Evolutionary conservation across 352 stramenopile genomes (phyloP).

Genomic region (Phytophthora chlamydospora): DNA sequence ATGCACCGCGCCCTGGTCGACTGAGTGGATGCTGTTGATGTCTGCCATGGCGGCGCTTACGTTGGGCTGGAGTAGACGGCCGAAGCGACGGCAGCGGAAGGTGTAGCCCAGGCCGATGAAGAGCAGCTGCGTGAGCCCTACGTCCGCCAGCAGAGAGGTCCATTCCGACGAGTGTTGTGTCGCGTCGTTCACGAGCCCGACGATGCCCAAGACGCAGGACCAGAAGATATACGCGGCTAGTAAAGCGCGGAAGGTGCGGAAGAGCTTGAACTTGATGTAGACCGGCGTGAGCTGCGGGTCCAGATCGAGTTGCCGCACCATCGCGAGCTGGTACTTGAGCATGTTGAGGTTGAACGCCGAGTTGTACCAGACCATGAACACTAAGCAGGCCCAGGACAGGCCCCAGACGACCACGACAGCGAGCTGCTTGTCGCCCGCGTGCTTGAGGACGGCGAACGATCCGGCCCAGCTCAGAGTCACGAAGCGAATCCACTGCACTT

Average conservation of each 20-base stretch:
- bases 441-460: constrained; percentile 48
- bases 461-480: constrained; percentile 59
- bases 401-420: constrained; percentile 61
- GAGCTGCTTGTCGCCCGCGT: constrained; percentile 48
- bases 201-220: constrained; percentile 50
- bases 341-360: constrained; percentile 75
- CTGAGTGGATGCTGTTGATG: constrained; percentile 1
- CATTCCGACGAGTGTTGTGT: constrained; percentile 43
- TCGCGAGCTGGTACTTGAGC: constrained; percentile 68
- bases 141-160: constrained; percentile 39
- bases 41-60: neutral
- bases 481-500: constrained; percentile 65
- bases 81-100: constrained; percentile 66
- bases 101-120: constrained; percentile 56
- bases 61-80: constrained; percentile 44
- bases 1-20: constrained; percentile 11
- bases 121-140: constrained; percentile 51
- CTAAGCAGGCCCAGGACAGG: constrained; percentile 53
- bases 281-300: constrained; percentile 58
- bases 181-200: constrained; percentile 49
- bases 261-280: constrained; percentile 72
- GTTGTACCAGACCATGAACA: constrained; percentile 79
- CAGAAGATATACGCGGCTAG: constrained; percentile 63
- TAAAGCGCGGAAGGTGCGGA: constrained; percentile 53
- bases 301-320: constrained; percentile 59